phyloP scores from a whole-genome alignment of 352 stramenopile species.

The Globisporangium lucens region DNA sequence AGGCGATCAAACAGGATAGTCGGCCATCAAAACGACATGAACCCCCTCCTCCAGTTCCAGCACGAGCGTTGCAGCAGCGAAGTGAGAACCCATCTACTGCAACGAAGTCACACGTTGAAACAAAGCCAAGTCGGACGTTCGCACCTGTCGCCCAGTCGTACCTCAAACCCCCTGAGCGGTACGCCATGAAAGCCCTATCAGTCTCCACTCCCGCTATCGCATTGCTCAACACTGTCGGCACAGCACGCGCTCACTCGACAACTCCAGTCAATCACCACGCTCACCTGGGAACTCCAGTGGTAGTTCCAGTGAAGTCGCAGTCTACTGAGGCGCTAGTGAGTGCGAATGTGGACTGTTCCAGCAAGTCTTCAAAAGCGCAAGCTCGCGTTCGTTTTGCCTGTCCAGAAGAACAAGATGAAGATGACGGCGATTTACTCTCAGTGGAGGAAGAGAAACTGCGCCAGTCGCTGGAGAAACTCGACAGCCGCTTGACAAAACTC shows the following conservation, averaged over 20 bases:
- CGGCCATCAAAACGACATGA: not conserved
- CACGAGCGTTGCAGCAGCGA: not conserved
- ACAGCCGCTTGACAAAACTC: conserved; percentile 31
- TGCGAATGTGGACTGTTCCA: not conserved
- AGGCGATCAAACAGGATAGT: not conserved
- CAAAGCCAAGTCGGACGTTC: not conserved
- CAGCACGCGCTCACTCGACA: not conserved
- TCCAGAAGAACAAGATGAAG: conserved; percentile 1
- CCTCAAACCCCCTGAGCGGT: conserved; percentile 4
- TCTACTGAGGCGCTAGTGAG: not conserved
- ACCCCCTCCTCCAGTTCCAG: not conserved
- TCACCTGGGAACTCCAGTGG: not conserved
- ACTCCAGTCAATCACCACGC: not conserved
- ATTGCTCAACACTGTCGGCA: not conserved
- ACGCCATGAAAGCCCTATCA: not conserved
- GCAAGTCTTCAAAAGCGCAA: not conserved
- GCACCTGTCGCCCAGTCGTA: not conserved
- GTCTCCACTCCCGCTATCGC: not conserved
- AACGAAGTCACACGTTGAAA: not conserved
- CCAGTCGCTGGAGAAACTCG: conserved; percentile 59
- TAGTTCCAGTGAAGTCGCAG: not conserved
- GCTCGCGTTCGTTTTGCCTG: not conserved
- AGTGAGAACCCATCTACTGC: not conserved
- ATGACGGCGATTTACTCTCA: conserved; percentile 31
- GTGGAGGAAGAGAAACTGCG: conserved; percentile 43